These are phyloP conservation scores for Tarenaya hassleriana DNA, from an alignment of 345 rosid genomes.

Conservation along the genomic window DNA sequence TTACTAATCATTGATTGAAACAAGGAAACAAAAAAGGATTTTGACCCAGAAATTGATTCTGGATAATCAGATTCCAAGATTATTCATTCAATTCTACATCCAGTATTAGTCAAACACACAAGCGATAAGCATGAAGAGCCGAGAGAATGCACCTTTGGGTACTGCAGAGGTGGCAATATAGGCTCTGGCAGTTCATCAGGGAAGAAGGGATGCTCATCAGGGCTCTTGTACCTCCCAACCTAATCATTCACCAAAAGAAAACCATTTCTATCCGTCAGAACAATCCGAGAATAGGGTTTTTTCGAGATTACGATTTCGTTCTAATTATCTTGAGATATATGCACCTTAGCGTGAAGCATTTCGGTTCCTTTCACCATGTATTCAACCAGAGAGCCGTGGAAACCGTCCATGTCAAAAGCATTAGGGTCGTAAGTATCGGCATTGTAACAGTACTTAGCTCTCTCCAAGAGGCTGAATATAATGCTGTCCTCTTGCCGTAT, in stretches of 20 bases:
- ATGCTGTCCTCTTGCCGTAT: slow-evolving; percentile 93
- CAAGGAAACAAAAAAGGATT: too few species aligned
- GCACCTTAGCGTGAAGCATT: slow-evolving; percentile 78
- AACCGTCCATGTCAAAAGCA: slow-evolving; percentile 66
- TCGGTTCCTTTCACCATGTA: slow-evolving; percentile 78
- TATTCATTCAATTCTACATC: neutral
- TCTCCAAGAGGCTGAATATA: slow-evolving; percentile 68
- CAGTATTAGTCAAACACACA: neutral
- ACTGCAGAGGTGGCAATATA: slow-evolving; percentile 71
- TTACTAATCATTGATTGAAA: neutral
- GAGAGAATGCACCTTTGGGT: slow-evolving; percentile 65
- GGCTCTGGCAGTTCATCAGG: slow-evolving; percentile 64
- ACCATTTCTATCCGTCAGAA: neutral
- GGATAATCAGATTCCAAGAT: neutral
- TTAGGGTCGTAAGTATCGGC: slow-evolving; percentile 76
- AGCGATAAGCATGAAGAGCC: too few species aligned
- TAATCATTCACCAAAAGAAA: slow-evolving; percentile 19
- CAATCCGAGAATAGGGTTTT: too few species aligned
- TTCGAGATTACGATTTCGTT: neutral
- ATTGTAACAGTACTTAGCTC: slow-evolving; percentile 81
- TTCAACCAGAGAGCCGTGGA: slow-evolving; percentile 79
- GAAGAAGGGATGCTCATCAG: slow-evolving; percentile 91
- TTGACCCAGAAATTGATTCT: too few species aligned
- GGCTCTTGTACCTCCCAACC: slow-evolving; percentile 87
- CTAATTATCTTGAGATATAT: neutral